Evolutionary conservation across 495 filamentous ascomycete genomes (phyloP).

Genomic region (Staphylotrichum longicolle): DNA sequence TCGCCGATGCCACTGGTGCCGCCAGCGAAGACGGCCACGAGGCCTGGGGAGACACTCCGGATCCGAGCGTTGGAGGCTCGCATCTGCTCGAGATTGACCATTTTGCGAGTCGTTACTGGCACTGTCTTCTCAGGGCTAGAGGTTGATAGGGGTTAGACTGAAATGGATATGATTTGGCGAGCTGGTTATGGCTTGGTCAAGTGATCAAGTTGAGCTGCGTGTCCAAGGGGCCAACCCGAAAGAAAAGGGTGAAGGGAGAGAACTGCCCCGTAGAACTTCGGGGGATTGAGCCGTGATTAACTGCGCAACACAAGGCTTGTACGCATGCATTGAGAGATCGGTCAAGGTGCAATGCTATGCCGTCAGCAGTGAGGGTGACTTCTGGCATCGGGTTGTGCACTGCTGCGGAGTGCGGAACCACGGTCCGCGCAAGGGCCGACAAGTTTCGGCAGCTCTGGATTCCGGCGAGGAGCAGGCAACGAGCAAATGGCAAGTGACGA

Average conservation of each 20-base stretch:
- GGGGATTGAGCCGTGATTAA: background rate
- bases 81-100: slow-evolving; percentile 41
- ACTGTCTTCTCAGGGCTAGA: no score
- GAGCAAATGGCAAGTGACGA: background rate
- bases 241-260: no score
- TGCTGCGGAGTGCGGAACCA: background rate
- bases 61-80: slow-evolving; percentile 43
- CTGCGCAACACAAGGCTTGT: background rate
- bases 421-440: background rate
- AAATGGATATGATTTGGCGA: no score
- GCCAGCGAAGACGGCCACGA: slow-evolving; percentile 61
- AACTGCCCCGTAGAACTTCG: background rate
- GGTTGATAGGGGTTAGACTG: no score
- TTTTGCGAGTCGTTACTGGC: slow-evolving; percentile 18
- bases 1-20: slow-evolving; percentile 65
- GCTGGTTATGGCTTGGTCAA: no score
- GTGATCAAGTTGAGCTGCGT: no score
- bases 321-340: background rate
- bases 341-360: background rate
- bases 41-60: slow-evolving; percentile 38
- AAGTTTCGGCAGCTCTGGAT: background rate
- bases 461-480: background rate
- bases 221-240: background rate
- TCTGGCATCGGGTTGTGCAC: background rate
- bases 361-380: background rate